Conservation (phyloP, 495 filamentous ascomycete genomes). For the Hypoxylon lienhwacheense region DNA sequence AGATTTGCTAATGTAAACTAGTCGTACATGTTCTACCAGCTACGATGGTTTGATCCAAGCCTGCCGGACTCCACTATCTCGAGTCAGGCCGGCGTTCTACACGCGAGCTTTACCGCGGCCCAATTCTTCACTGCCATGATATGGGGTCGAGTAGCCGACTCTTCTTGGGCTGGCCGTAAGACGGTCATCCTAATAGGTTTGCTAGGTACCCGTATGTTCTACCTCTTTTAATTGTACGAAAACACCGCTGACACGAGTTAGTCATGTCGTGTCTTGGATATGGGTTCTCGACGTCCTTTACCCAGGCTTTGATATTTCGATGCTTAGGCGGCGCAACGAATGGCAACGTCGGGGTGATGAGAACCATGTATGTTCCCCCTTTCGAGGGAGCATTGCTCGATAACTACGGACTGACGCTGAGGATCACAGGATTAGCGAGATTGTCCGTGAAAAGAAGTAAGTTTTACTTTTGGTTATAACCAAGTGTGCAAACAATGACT, state of each 20-base stretch:
- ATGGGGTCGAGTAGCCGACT: constrained; percentile 78
- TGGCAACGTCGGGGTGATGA: constrained; percentile 78
- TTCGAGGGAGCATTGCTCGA: background rate
- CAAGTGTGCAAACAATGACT: background rate
- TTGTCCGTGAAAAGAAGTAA: constrained; percentile 67
- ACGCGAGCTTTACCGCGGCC: constrained; percentile 77
- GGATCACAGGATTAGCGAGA: constrained; percentile 66
- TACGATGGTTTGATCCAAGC: constrained; percentile 67
- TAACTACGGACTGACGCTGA: constrained; percentile 5
- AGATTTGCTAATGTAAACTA: constrained; percentile 27
- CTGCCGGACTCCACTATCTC: constrained; percentile 71
- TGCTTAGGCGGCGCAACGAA: constrained; percentile 76
- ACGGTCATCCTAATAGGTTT: constrained; percentile 77
- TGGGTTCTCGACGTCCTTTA: constrained; percentile 72
- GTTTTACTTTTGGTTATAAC: background rate
- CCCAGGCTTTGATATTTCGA: constrained; percentile 72
- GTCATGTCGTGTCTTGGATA: constrained; percentile 75
- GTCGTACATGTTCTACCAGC: constrained; percentile 79
- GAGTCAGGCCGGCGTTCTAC: constrained; percentile 74
- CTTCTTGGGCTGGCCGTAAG: constrained; percentile 69
- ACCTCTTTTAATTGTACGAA: background rate
- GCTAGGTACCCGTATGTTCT: constrained; percentile 58
- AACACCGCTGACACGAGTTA: constrained; percentile 17
- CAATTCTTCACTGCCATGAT: constrained; percentile 85
- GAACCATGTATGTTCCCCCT: constrained; percentile 62